These are phyloP conservation scores for Sporothrix phasma DNA, from an alignment of 2,329 filamentous ascomycete species.

Conservation along the genomic window DNA sequence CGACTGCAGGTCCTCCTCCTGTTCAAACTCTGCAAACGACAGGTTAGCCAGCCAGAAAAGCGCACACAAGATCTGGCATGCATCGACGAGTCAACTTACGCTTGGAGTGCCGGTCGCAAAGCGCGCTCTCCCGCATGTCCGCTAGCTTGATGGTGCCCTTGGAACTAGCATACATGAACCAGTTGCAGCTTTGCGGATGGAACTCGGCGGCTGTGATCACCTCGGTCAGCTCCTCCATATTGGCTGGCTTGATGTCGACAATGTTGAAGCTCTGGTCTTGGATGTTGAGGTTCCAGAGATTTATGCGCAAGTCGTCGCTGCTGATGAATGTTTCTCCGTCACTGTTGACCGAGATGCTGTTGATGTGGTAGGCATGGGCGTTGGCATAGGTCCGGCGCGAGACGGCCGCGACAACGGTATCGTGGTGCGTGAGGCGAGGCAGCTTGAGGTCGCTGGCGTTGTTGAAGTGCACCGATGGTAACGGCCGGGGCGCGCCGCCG, in stretches of 20 bases:
- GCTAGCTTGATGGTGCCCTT: slow-evolving; percentile 98
- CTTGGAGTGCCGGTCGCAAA: slow-evolving; percentile 94
- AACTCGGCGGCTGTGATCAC: slow-evolving; percentile 98
- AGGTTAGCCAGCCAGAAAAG: neutral
- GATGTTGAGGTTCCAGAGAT: slow-evolving; percentile 98
- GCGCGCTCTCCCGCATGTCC: slow-evolving; percentile 92
- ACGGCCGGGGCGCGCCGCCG: slow-evolving; percentile 65
- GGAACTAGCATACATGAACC: slow-evolving; percentile 99
- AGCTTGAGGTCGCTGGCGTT: slow-evolving; percentile 78
- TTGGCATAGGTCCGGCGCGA: slow-evolving; percentile 95
- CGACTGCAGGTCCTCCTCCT: slow-evolving; percentile 95
- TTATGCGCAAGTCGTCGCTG: slow-evolving; percentile 94
- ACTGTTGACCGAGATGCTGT: slow-evolving; percentile 99
- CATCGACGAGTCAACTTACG: slow-evolving; percentile 44
- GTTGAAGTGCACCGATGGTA: slow-evolving; percentile 66
- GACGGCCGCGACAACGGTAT: slow-evolving; percentile 94
- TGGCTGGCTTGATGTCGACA: slow-evolving; percentile 98
- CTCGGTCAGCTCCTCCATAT: slow-evolving; percentile 98
- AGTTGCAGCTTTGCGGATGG: slow-evolving; percentile 93
- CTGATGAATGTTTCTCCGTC: slow-evolving; percentile 99
- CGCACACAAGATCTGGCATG: neutral
- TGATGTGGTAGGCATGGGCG: slow-evolving; percentile 98
- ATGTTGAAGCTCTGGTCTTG: slow-evolving; percentile 99
- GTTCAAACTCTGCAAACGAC: slow-evolving; percentile 71
- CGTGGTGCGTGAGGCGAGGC: slow-evolving; percentile 91